Evolutionary conservation across 2,329 filamentous ascomycete species (phyloP).

Genomic region (Hirsutella thompsonii): DNA sequence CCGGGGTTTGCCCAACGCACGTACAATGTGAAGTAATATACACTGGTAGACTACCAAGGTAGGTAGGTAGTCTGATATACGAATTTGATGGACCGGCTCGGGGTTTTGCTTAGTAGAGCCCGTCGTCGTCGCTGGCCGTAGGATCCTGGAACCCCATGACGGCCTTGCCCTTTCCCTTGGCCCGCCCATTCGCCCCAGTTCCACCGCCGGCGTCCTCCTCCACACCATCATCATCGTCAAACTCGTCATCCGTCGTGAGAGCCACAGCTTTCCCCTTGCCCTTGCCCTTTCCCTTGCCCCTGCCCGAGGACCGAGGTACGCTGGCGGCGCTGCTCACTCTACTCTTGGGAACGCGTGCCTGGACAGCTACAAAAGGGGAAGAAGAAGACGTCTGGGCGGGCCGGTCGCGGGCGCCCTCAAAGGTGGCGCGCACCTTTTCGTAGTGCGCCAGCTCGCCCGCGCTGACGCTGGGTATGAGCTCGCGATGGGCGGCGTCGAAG

Average conservation of each 20-base stretch:
- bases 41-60: no score
- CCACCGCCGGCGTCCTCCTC: not conserved
- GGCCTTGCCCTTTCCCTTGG: slow-evolving; percentile 46
- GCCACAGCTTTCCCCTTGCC: slow-evolving; percentile 22
- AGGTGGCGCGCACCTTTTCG: slow-evolving; percentile 66
- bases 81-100: no score
- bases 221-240: slow-evolving; percentile 13
- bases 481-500: slow-evolving; percentile 67
- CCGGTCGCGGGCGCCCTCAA: slow-evolving; percentile 49
- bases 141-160: slow-evolving; percentile 37
- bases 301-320: slow-evolving; percentile 18
- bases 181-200: slow-evolving; percentile 17
- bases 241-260: slow-evolving; percentile 18
- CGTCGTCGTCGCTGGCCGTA: slow-evolving; percentile 43
- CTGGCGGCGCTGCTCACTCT: slow-evolving; percentile 12
- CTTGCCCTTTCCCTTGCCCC: slow-evolving; percentile 21
- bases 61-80: no score
- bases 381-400: slow-evolving; percentile 14
- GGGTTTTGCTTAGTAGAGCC: slow-evolving; percentile 43
- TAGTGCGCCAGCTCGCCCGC: slow-evolving; percentile 88
- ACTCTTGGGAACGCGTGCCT: slow-evolving; percentile 13
- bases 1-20: no score
- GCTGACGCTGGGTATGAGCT: slow-evolving; percentile 89
- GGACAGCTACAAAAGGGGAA: slow-evolving; percentile 4
- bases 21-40: no score